Conservation (phyloP, 441 rosid species). For the Euphorbia schlechtendalii region DNA sequence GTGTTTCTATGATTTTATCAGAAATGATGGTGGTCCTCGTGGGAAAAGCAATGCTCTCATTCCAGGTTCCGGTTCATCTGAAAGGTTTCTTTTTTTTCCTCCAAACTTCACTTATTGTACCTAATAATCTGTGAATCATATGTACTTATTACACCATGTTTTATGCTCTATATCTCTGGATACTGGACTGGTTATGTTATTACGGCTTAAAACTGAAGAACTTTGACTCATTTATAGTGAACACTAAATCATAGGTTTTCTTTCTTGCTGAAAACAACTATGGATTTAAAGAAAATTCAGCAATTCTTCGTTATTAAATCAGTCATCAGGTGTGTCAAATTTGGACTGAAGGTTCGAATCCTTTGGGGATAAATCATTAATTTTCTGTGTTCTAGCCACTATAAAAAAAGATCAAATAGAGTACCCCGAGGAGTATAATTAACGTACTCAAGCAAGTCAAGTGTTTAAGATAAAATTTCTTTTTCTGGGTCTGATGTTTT, state of each 20-base stretch:
- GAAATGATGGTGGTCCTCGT: conserved; percentile 47
- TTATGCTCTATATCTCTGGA: background rate
- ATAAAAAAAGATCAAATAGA: no score
- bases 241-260: background rate
- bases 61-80: conserved; percentile 60
- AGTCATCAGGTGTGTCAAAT: background rate
- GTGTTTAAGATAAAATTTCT: no score
- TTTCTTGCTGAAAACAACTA: background rate
- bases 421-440: no score
- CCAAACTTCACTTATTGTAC: background rate
- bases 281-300: background rate
- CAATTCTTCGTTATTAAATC: background rate
- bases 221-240: background rate
- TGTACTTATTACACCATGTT: background rate
- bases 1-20: conserved; percentile 16
- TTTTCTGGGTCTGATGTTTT: background rate
- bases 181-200: background rate
- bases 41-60: conserved; percentile 60
- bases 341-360: background rate
- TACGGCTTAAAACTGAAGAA: background rate
- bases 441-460: no score
- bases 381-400: no score
- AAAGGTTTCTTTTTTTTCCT: conserved; percentile 53
- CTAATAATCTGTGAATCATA: background rate
- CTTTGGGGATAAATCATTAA: background rate